These are phyloP conservation scores for Gnetum montanum DNA, from an alignment of 75 land plant species.

Conservation along the genomic window DNA sequence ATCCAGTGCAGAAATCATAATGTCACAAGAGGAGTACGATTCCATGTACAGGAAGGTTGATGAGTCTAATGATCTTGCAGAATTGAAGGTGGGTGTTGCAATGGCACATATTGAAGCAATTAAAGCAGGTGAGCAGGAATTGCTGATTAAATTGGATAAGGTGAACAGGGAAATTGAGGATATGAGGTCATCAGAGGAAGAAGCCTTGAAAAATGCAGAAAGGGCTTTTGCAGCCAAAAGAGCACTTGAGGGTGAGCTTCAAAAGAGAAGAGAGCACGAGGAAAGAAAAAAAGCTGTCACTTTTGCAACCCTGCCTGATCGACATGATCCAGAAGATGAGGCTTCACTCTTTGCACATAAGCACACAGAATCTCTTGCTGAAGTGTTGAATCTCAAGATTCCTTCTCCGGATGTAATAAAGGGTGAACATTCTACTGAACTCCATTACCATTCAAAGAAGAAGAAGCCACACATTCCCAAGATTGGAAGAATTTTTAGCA, in stretches of 20 bases:
- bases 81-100: conserved; percentile 82
- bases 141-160: conserved; percentile 43
- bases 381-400: conserved; percentile 1
- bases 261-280: conserved; percentile 43
- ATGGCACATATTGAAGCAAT: conserved; percentile 84
- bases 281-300: conserved; percentile 39
- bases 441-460: conserved; percentile 3
- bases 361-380: conserved; percentile 6
- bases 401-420: conserved; percentile 3
- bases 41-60: conserved; percentile 52
- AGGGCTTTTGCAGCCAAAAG: conserved; percentile 86
- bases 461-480: conserved; percentile 37
- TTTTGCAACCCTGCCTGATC: background rate
- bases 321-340: conserved; percentile 9
- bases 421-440: conserved; percentile 12
- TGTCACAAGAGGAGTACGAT: conserved; percentile 70
- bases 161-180: conserved; percentile 46
- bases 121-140: conserved; percentile 77
- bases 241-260: conserved; percentile 53
- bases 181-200: conserved; percentile 35
- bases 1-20: conserved; percentile 39
- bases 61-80: conserved; percentile 58
- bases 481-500: conserved; percentile 41
- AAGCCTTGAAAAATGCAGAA: conserved; percentile 67
- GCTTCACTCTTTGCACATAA: conserved; percentile 10